These are phyloP conservation scores for Calophaca sinica DNA, from an alignment of 306 rosid genomes.

Conservation along the genomic window DNA sequence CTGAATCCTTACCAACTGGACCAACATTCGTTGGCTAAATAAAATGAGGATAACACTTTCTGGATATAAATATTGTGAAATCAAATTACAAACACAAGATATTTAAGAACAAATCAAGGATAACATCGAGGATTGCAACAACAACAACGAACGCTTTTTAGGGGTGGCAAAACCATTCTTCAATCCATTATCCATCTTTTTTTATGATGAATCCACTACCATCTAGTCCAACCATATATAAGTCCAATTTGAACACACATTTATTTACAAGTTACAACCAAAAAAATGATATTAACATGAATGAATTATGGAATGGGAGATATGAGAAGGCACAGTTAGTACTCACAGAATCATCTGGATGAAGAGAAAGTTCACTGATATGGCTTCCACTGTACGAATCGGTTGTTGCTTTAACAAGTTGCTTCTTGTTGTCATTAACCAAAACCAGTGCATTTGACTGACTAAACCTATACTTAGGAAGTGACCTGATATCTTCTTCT, in stretches of 20 bases:
- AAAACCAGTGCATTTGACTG: constrained; percentile 54
- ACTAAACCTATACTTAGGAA: constrained; percentile 74
- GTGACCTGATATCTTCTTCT: constrained; percentile 76
- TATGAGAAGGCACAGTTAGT: constrained; percentile 42
- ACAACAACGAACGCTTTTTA: neutral
- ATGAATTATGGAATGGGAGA: constrained; percentile 8
- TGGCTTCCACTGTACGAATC: constrained; percentile 53
- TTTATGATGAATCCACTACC: too few species aligned
- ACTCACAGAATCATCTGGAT: constrained; percentile 88
- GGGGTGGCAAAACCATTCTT: neutral
- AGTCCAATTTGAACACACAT: neutral
- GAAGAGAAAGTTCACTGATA: constrained; percentile 61
- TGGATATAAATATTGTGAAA: neutral
- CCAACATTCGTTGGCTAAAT: too few species aligned
- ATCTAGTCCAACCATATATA: neutral
- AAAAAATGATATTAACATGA: constrained; percentile 13
- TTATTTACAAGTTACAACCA: constrained; percentile 5
- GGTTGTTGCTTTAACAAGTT: constrained; percentile 40
- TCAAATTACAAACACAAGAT: constrained; percentile 13
- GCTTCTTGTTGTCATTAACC: constrained; percentile 54
- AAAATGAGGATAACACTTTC: neutral
- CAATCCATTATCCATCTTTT: constrained; percentile 15
- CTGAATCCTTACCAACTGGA: too few species aligned
- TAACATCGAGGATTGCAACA: neutral
- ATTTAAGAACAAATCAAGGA: constrained; percentile 15